Percentiles rank a stretch among this genome's conserved stretches.
Evolutionary conservation across 2,329 filamentous ascomycete species (phyloP).

Genomic region (Cercospora beticola): DNA sequence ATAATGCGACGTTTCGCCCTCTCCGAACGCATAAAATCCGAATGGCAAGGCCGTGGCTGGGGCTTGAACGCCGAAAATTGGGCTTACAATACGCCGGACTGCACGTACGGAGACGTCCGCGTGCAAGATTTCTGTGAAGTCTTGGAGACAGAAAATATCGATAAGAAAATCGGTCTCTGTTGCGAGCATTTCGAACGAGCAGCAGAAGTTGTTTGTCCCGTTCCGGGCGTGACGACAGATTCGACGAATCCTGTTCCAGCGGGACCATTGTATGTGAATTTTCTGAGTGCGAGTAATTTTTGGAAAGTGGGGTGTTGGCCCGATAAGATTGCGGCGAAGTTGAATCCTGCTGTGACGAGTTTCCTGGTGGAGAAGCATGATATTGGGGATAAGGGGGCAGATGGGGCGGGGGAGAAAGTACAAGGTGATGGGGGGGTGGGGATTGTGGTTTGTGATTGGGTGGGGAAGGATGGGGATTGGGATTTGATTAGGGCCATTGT

Average conservation of each 20-base stretch:
- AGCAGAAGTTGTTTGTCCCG: constrained; percentile 37
- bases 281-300: constrained; percentile 88
- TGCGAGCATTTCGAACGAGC: constrained; percentile 76
- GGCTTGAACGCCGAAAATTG: constrained; percentile 64
- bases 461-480: constrained; percentile 84
- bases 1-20: constrained; percentile 78
- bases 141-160: constrained; percentile 69
- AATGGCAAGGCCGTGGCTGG: constrained; percentile 56
- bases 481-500: constrained; percentile 83
- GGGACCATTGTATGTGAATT: constrained; percentile 81
- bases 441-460: constrained; percentile 90
- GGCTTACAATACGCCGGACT: constrained; percentile 86
- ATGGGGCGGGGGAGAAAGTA: constrained; percentile 29
- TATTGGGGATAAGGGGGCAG: constrained; percentile 32
- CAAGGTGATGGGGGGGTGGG: constrained; percentile 66
- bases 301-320: constrained; percentile 93
- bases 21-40: constrained; percentile 49
- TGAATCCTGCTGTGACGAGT: constrained; percentile 73
- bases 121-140: constrained; percentile 97
- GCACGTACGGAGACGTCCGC: constrained; percentile 69
- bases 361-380: constrained; percentile 58
- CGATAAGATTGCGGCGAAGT: constrained; percentile 79
- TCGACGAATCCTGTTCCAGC: constrained; percentile 44
- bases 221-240: constrained; percentile 45
- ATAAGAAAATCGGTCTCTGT: constrained; percentile 73